Evolutionary conservation across 768 basidiomycete genomes (phyloP).

Genomic region (Nidularia sp.): DNA sequence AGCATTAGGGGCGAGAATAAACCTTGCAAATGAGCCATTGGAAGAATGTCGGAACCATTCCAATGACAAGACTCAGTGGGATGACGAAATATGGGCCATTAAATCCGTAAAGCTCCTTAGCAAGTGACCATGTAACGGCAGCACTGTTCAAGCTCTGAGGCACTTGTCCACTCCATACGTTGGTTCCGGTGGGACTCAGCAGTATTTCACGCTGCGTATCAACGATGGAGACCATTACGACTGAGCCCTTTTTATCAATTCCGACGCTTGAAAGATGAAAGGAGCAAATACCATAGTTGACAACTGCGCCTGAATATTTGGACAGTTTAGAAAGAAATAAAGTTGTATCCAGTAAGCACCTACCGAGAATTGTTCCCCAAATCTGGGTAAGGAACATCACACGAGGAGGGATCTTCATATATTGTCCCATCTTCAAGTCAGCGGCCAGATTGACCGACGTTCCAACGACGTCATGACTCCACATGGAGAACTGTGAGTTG

Average conservation of each 20-base stretch:
- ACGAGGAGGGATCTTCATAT: conserved; percentile 65
- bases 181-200: conserved; percentile 47
- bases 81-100: conserved; percentile 54
- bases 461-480: conserved; percentile 58
- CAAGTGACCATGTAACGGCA: conserved; percentile 63
- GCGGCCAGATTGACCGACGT: conserved; percentile 49
- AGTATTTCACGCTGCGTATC: conserved; percentile 51
- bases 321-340: too few species aligned
- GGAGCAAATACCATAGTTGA: conserved; percentile 30
- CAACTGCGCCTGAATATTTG: conserved; percentile 21
- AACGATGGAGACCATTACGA: conserved; percentile 57
- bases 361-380: conserved; percentile 60
- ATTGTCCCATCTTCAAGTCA: conserved; percentile 73
- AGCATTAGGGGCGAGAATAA: background rate
- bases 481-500: conserved; percentile 54
- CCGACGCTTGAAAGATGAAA: background rate
- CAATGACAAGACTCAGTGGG: conserved; percentile 49
- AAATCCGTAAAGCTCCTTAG: conserved; percentile 51
- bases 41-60: conserved; percentile 45
- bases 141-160: conserved; percentile 51
- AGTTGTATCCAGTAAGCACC: background rate
- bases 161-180: conserved; percentile 57
- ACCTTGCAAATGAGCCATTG: conserved; percentile 56
- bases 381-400: conserved; percentile 62
- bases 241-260: conserved; percentile 17